phyloP scores from a whole-genome alignment of 176 grass and related monocot species.

The Eragrostis nindensis region DNA sequence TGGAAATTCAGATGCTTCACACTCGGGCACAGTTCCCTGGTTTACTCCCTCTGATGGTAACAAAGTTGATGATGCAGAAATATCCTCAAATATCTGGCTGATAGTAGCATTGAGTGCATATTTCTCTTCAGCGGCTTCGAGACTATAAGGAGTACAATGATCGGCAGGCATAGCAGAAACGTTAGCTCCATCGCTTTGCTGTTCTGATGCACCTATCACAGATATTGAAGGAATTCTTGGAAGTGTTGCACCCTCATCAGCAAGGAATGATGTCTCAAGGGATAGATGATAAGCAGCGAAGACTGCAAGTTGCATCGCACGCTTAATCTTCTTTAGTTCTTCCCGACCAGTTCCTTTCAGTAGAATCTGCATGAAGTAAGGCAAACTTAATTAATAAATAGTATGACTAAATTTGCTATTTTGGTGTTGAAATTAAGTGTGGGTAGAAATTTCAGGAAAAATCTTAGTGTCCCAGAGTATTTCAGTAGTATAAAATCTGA shows the following conservation, averaged over 20 bases:
- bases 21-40: constrained; percentile 14
- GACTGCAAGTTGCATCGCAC: constrained; percentile 62
- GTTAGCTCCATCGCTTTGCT: constrained; percentile 9
- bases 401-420: constrained; percentile 9
- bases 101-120: constrained; percentile 25
- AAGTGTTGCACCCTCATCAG: constrained; percentile 78
- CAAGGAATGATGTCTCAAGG: constrained; percentile 82
- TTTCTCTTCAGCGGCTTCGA: constrained; percentile 29
- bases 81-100: constrained; percentile 40
- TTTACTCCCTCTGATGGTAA: constrained; percentile 31
- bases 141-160: constrained; percentile 27
- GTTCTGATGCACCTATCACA: constrained; percentile 22
- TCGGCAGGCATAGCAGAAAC: constrained; percentile 27
- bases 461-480: not conserved
- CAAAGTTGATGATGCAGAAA: constrained; percentile 32
- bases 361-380: constrained; percentile 61
- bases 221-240: constrained; percentile 49
- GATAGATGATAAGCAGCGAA: constrained; percentile 96
- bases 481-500: not conserved
- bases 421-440: constrained; percentile 22
- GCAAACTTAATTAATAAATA: constrained; percentile 22
- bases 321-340: constrained; percentile 86
- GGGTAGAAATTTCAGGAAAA: not conserved
- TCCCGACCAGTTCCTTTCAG: constrained; percentile 66
- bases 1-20: constrained; percentile 29